phyloP scores from a whole-genome alignment of 2,329 filamentous ascomycete genomes.

The Epichloe glyceriae region DNA sequence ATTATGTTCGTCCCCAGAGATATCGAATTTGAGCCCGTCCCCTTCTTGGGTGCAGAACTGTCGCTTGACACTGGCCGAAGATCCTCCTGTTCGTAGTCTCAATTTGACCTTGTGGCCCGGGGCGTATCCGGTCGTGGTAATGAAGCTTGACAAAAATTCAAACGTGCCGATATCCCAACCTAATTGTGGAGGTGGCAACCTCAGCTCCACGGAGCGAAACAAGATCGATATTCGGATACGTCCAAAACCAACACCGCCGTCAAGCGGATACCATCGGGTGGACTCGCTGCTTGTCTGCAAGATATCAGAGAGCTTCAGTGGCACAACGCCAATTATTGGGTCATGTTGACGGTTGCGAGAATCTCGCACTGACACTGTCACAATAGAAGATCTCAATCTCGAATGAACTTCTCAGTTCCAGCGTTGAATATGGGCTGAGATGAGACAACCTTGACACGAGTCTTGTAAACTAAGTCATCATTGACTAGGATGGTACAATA shows the following conservation, averaged over 20 bases:
- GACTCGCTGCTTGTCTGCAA: constrained; percentile 75
- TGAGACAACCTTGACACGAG: constrained; percentile 84
- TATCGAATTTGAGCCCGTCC: constrained; percentile 36
- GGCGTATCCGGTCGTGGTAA: constrained; percentile 51
- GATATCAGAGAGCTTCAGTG: constrained; percentile 77
- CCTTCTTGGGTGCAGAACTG: constrained; percentile 48
- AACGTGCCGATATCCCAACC: constrained; percentile 96
- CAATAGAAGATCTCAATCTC: constrained; percentile 79
- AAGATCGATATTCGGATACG: constrained; percentile 78
- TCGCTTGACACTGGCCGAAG: constrained; percentile 55
- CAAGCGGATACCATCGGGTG: constrained; percentile 90
- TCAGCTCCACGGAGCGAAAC: constrained; percentile 80
- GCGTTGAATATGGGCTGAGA: constrained; percentile 97
- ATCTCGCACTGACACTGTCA: constrained; percentile 82
- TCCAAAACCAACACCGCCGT: constrained; percentile 86
- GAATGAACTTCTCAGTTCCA: constrained; percentile 81
- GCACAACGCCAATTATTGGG: constrained; percentile 84
- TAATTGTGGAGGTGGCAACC: constrained; percentile 69
- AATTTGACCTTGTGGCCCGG: constrained; percentile 60
- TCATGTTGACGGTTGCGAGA: constrained; percentile 85
- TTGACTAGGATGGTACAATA: constrained; percentile 91
- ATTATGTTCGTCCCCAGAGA: constrained; percentile 28
- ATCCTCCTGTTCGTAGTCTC: constrained; percentile 72
- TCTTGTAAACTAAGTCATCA: constrained; percentile 83
- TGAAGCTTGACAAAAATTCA: constrained; percentile 62